A percentile compares a stretch with the other conserved stretches of the same genome.
These are phyloP conservation scores for Lepidium aucheri DNA, from an alignment of 345 rosid genomes.

Conservation along the genomic window DNA sequence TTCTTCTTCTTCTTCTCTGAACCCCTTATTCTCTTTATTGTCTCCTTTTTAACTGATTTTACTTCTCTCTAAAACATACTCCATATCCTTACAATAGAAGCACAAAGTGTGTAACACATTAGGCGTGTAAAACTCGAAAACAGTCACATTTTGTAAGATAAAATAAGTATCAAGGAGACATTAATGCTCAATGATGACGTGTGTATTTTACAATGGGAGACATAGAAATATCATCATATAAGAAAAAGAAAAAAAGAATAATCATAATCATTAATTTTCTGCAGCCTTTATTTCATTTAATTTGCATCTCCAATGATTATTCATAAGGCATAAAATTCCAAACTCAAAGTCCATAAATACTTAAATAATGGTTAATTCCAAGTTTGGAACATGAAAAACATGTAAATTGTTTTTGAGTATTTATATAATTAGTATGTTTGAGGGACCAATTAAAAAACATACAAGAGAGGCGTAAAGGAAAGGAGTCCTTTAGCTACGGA, in stretches of 20 bases:
- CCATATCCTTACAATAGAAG: not conserved
- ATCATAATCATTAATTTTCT: not conserved
- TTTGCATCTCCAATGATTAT: conserved; percentile 11
- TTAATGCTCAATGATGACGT: conserved; percentile 13
- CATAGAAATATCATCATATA: not conserved
- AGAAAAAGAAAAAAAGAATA: not conserved
- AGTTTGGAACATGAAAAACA: too few relatives aligned
- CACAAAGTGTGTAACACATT: not conserved
- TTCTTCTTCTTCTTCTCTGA: not conserved
- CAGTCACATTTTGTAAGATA: too few relatives aligned
- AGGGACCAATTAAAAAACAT: too few relatives aligned
- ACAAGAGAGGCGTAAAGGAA: too few relatives aligned
- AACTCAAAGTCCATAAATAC: not conserved
- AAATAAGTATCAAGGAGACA: not conserved
- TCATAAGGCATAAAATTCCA: conserved; percentile 8
- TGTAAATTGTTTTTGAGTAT: too few relatives aligned
- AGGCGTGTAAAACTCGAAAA: too few relatives aligned
- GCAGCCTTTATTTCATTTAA: conserved; percentile 10
- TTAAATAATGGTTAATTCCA: too few relatives aligned
- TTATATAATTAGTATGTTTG: too few relatives aligned
- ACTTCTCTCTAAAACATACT: not conserved
- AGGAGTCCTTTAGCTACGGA: too few relatives aligned
- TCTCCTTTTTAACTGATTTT: not conserved
- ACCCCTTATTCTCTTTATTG: not conserved
- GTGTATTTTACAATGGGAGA: conserved; percentile 11